Base-by-base conservation (phyloP, 2,329 filamentous ascomycete species). In the Cordyceps fumosorosea region DNA sequence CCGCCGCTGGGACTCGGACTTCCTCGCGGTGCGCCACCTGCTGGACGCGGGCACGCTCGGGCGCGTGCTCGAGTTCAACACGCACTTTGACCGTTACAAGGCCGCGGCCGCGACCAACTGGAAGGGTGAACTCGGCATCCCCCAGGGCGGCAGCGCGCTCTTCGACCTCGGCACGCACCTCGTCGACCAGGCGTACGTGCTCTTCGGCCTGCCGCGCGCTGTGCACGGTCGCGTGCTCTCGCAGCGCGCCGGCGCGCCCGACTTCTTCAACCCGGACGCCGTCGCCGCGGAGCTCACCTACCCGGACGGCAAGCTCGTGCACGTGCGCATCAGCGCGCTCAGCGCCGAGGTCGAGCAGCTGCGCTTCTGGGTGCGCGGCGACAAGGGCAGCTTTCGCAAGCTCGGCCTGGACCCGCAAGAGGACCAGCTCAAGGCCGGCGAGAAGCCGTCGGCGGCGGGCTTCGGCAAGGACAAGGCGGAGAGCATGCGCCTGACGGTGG, bases 81-180 rank as follows among this genome's bases (percentile, higher is more conserved):
- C 88, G 24, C 89, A 93, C 76, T 93, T 93, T 70, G 90, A 93
- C 73, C 85, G 90, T 20, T 87, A 89, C 75, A 83, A 86, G 20
- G 79, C 87, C 16, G 78, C 80, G 34, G 77, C 81, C 45, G 83
- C 85, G 26, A 71, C 78, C 62, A 80, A 76, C 56, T 93, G 90
- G 90, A 92, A 92, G 78, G 83, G 80, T 45, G 73, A 72, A 16
- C 78, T 89, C 60, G 75, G 79, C 34, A 82, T 88, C 69, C 72
- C 76, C 20, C 79, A 86, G 18, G 89, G 86, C 12, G 86, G 87
- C 45, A 87, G 88, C 42, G 86, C 80, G 24, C 77, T 92, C 24
- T 93, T 88, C 69, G 90, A 93, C 69, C 79, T 93, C 1, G 90
- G 90, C 50, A 85, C 87, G 5, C 90, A 93, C 72, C 77, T 93